Evolutionary conservation across 169 alveolate species (phyloP), one percentile per base, ranked within the genome.

Genomic region (Eimeria mitis): DNA sequence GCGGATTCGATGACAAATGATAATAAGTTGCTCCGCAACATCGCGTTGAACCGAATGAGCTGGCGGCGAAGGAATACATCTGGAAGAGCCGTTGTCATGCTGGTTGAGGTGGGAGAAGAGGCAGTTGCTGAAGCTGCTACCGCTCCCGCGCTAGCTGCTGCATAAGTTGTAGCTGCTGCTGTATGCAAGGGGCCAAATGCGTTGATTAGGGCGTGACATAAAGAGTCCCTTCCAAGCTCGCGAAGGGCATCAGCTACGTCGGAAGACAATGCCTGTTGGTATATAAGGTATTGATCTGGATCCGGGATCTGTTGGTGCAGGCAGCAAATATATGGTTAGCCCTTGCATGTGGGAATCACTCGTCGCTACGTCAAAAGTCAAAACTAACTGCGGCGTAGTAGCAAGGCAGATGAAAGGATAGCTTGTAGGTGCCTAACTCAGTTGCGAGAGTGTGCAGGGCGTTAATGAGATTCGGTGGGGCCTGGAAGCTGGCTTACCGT

Each of bases 231-330:
- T 42, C 61, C 94, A 25, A 87, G 79, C 94, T 87, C 94, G 49
- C 83, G 63, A n/a, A 87, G 65, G 34, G 94, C 94, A n/a, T 65
- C 83, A 87, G 94, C 94, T 44, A 87, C 94, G 65, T 87, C 94
- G 21, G 56, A 61, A 1, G 94, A 42, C 83, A 87, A 40, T 63
- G 94, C 94, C 54, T 65, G 94, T 78, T 87, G 94, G 63, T 87
- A 87, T 52, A 65, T 34, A 87, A 87, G 94, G 37, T 65, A 87
- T 59, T 87, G 65, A 11, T 87, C 94, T 49, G 94, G 94, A 40
- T 87, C 81, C 47, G 94, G 94, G 14, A 87, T 34, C 94, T 87
- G 94, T 75, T 16, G 34, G 61, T 5, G 25, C 5, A 11, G 88
- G 16, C 88, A 78, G 44, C 2, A 73, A 14, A 14, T 1, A 73